phyloP scores from a whole-genome alignment of 768 basidiomycete genomes.

The Solioccasus polychromus region DNA sequence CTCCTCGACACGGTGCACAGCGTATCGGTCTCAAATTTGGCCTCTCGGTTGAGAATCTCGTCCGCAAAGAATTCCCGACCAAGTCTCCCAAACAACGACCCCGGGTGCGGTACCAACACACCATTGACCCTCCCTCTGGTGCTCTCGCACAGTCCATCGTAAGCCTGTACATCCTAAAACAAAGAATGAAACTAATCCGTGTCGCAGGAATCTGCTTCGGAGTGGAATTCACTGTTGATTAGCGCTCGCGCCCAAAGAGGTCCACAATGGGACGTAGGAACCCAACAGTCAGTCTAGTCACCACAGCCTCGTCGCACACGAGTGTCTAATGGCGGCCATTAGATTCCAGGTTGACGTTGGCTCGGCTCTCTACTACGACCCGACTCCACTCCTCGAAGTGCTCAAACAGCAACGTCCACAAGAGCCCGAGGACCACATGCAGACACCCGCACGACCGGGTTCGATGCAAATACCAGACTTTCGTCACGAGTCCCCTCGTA shows the following conservation, averaged over 20 bases:
- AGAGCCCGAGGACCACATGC: conserved; percentile 28
- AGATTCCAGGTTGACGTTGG: conserved; percentile 77
- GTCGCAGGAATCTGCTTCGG: conserved; percentile 70
- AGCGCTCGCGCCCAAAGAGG: conserved; percentile 79
- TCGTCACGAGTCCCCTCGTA: conserved; percentile 34
- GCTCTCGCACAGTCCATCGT: conserved; percentile 64
- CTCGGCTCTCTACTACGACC: conserved; percentile 73
- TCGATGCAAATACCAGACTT: conserved; percentile 34
- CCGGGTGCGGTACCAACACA: conserved; percentile 49
- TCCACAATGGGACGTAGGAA: conserved; percentile 85
- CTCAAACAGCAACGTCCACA: conserved; percentile 37
- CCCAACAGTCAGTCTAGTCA: conserved; percentile 64
- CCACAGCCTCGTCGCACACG: neutral
- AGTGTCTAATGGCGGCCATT: neutral
- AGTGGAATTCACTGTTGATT: conserved; percentile 80
- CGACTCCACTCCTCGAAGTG: conserved; percentile 55
- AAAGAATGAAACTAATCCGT: neutral
- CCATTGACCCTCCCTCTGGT: conserved; percentile 43
- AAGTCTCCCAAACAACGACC: conserved; percentile 43
- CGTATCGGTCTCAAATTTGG: conserved; percentile 62
- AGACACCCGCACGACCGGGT: conserved; percentile 17
- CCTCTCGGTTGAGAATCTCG: conserved; percentile 54
- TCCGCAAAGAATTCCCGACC: conserved; percentile 45
- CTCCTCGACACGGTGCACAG: conserved; percentile 75
- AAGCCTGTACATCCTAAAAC: conserved; percentile 29